Conservation (phyloP, 495 filamentous ascomycete genomes). For the Niebla homalea region DNA sequence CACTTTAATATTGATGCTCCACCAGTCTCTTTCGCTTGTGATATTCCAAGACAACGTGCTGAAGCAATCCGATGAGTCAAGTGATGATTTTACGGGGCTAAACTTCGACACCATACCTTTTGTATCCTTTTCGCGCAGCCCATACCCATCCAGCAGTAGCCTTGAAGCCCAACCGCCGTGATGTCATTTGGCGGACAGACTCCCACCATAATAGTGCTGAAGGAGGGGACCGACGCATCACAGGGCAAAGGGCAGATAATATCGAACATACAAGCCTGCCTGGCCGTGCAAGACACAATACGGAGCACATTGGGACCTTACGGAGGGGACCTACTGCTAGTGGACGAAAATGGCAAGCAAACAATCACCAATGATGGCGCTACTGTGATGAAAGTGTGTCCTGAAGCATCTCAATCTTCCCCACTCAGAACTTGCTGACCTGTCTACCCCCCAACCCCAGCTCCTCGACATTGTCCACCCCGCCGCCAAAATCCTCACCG, state of each 20-base stretch:
- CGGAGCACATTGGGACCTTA: conserved; percentile 94
- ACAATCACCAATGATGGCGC: conserved; percentile 99
- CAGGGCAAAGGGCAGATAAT: conserved; percentile 96
- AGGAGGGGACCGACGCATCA: conserved; percentile 94
- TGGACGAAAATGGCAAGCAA: conserved; percentile 87
- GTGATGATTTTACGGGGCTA: too few species aligned
- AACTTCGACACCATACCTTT: too few species aligned
- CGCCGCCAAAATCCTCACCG: conserved; percentile 91
- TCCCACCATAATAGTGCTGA: conserved; percentile 95
- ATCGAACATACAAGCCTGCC: conserved; percentile 96
- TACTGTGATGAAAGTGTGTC: conserved; percentile 89
- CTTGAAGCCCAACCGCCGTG: background rate
- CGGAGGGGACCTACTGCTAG: conserved; percentile 88
- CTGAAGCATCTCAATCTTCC: background rate
- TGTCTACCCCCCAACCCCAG: conserved; percentile 29
- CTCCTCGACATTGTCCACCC: conserved; percentile 97
- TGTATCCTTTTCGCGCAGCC: too few species aligned
- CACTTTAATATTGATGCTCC: too few species aligned
- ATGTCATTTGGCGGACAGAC: conserved; percentile 99
- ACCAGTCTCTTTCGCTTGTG: too few species aligned
- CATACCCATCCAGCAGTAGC: too few species aligned
- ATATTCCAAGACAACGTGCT: too few species aligned
- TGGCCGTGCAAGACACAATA: conserved; percentile 93
- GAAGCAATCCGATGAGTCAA: too few species aligned
- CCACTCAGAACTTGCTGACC: background rate